A percentile compares a stretch with the other conserved stretches of the same genome.
These are phyloP conservation scores for Ciborinia camelliae DNA, from an alignment of 2,329 filamentous ascomycete genomes.

Conservation along the genomic window DNA sequence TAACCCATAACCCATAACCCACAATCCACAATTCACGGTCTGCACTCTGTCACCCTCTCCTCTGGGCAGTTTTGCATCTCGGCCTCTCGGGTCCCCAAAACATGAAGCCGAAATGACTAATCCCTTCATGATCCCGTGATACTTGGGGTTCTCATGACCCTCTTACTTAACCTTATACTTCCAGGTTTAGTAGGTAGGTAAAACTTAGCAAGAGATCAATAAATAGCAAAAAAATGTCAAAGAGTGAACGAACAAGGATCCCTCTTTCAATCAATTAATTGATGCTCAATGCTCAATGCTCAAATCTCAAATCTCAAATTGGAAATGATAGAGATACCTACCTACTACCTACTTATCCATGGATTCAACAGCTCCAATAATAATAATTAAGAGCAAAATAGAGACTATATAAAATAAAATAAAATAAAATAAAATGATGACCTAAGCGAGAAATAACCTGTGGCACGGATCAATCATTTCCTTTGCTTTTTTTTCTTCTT, in stretches of 20 bases:
- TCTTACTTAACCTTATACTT: too few relatives aligned
- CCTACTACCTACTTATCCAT: background rate
- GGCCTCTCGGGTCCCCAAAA: constrained; percentile 2
- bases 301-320: too few relatives aligned
- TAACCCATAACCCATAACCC: too few relatives aligned
- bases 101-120: background rate
- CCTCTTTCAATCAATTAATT: too few relatives aligned
- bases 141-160: constrained; percentile 8
- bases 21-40: background rate
- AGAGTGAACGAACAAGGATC: background rate
- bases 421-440: background rate
- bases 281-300: too few relatives aligned
- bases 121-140: constrained; percentile 8
- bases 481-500: background rate
- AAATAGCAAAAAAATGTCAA: background rate
- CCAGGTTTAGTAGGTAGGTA: too few relatives aligned
- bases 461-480: too few relatives aligned
- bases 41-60: background rate
- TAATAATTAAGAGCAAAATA: too few relatives aligned
- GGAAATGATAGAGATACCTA: too few relatives aligned
- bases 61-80: background rate
- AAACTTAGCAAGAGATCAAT: too few relatives aligned
- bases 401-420: too few relatives aligned
- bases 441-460: background rate
- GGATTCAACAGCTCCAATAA: too few relatives aligned